A percentile compares a stretch with the other conserved stretches of the same genome.
Evolutionary conservation across 257 asterid species (phyloP).

Genomic region (Solanum pimpinellifolium): DNA sequence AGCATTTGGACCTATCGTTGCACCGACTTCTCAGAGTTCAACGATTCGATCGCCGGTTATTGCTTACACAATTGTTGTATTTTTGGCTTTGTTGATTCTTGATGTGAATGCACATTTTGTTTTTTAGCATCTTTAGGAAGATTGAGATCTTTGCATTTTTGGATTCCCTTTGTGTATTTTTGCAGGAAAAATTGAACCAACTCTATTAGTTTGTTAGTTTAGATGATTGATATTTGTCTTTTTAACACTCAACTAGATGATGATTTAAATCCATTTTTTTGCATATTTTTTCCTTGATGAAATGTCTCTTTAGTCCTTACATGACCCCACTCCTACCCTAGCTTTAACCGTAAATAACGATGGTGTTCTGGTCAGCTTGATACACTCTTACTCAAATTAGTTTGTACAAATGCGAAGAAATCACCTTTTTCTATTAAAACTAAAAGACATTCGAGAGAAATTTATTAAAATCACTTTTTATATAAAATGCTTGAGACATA

Average conservation of each 20-base stretch:
- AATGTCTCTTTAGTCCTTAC: neutral
- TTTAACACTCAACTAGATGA: neutral
- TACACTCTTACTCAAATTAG: neutral
- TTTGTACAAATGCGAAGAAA: neutral
- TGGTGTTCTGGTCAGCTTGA: neutral
- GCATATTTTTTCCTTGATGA: neutral
- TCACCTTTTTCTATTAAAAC: neutral
- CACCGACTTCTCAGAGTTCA: constrained; percentile 14
- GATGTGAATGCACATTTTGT: constrained; percentile 14
- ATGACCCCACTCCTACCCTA: neutral
- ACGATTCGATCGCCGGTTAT: constrained; percentile 5
- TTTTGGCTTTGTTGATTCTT: constrained; percentile 12
- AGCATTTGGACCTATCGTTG: constrained; percentile 50
- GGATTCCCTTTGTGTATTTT: neutral
- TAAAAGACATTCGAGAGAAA: neutral
- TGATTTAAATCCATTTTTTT: neutral
- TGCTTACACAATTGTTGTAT: constrained; percentile 15
- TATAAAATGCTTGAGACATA: neutral
- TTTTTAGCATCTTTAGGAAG: constrained; percentile 4
- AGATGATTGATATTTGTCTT: neutral
- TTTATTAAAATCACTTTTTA: neutral
- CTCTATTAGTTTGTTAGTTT: neutral
- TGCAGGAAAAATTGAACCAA: neutral
- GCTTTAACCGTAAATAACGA: accelerated
- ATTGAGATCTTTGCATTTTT: neutral